These are phyloP conservation scores for Coemansia sp. DNA, from an alignment of 192 early-diverging fungal species.

Conservation along the genomic window DNA sequence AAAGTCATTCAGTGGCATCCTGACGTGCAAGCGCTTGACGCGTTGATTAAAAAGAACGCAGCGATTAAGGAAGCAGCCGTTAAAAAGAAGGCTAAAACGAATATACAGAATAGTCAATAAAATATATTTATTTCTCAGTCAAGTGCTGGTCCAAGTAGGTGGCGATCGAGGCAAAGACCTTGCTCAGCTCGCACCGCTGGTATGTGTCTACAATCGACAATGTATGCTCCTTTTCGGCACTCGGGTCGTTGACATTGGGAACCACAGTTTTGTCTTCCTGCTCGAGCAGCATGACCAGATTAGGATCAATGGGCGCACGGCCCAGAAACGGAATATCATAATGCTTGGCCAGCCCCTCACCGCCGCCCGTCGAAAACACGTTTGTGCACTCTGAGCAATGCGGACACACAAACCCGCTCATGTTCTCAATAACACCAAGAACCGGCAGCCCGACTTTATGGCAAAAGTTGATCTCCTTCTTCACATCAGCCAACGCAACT, in stretches of 20 bases:
- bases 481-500: slow-evolving; percentile 84
- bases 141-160: slow-evolving; percentile 13
- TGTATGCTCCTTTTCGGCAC: slow-evolving; percentile 23
- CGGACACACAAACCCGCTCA: slow-evolving; percentile 96
- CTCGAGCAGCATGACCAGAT: slow-evolving; percentile 66
- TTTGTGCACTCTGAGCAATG: slow-evolving; percentile 78
- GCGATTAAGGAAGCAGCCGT: neutral
- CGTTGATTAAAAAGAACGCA: slow-evolving; percentile 33
- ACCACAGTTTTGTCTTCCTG: slow-evolving; percentile 54
- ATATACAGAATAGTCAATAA: neutral
- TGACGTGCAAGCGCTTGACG: slow-evolving; percentile 35
- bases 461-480: slow-evolving; percentile 98
- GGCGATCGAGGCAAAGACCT: slow-evolving; percentile 35
- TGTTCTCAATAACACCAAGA: slow-evolving; percentile 94
- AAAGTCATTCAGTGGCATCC: slow-evolving; percentile 46
- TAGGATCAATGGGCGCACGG: slow-evolving; percentile 88
- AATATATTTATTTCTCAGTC: slow-evolving; percentile 4
- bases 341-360: slow-evolving; percentile 83
- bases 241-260: slow-evolving; percentile 40
- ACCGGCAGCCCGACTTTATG: slow-evolving; percentile 84
- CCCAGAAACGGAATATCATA: slow-evolving; percentile 86
- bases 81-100: slow-evolving; percentile 14
- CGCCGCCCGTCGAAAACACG: slow-evolving; percentile 94
- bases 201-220: slow-evolving; percentile 52
- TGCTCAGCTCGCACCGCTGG: slow-evolving; percentile 52